Percentiles rank a stretch among this genome's conserved stretches.
Conservation (phyloP, 345 rosid species). For the Pistacia atlantica region DNA sequence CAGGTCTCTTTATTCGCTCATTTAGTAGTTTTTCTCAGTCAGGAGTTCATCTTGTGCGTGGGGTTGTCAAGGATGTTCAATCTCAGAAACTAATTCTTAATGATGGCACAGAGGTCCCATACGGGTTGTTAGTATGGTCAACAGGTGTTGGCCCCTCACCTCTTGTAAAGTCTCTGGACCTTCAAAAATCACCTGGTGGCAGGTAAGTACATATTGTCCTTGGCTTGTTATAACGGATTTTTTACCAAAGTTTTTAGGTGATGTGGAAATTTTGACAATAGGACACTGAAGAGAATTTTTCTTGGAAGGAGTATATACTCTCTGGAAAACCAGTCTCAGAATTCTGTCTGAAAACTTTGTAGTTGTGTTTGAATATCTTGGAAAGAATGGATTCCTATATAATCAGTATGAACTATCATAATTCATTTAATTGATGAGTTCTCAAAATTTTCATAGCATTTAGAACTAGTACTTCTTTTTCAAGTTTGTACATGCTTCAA, state of each 20-base stretch:
- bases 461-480: neutral
- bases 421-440: neutral
- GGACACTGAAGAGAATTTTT: neutral
- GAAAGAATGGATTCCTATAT: neutral
- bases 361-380: neutral
- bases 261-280: neutral
- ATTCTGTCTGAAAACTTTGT: neutral
- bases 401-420: neutral
- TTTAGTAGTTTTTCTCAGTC: conserved; percentile 52
- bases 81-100: conserved; percentile 71
- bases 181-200: conserved; percentile 92
- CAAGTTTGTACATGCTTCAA: neutral
- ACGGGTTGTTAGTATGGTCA: conserved; percentile 92
- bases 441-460: neutral
- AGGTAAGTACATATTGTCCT: conserved; percentile 46
- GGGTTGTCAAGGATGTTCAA: conserved; percentile 85
- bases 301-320: neutral
- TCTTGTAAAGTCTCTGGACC: conserved; percentile 63
- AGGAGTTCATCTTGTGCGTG: conserved; percentile 87
- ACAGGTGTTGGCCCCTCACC: conserved; percentile 93
- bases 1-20: conserved; percentile 11
- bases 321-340: conserved; percentile 1
- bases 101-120: conserved; percentile 87
- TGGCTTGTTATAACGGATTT: neutral
- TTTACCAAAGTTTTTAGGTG: neutral